Evolutionary conservation across 2,329 filamentous ascomycete genomes (phyloP).

Genomic region (Cyphellophora attinorum): DNA sequence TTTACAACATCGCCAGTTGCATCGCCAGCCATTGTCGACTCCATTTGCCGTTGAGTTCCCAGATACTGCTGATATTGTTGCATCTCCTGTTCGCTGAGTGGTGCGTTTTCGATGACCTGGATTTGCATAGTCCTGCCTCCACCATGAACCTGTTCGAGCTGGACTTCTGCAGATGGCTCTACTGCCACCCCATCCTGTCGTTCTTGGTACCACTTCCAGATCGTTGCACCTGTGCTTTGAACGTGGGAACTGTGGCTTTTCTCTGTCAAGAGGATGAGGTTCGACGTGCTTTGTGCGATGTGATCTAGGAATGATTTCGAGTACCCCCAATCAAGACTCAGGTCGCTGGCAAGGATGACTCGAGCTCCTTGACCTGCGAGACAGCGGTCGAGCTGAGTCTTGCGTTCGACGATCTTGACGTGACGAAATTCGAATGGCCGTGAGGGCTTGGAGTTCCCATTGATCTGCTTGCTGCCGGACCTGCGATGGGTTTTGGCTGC

Average conservation of each 20-base stretch:
- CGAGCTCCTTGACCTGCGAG: constrained; percentile 43
- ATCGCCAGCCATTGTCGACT: constrained; percentile 59
- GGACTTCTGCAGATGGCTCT: constrained; percentile 44
- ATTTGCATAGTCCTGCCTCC: constrained; percentile 54
- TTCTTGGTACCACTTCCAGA: constrained; percentile 75
- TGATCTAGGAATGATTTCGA: constrained; percentile 68
- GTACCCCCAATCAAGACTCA: constrained; percentile 88
- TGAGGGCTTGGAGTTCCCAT: constrained; percentile 31
- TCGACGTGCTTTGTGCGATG: constrained; percentile 67
- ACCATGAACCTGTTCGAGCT: constrained; percentile 57
- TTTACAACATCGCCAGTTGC: constrained; percentile 48
- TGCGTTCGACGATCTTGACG: constrained; percentile 72
- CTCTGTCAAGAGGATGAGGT: constrained; percentile 82
- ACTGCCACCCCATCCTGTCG: constrained; percentile 53
- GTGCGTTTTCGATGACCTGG: constrained; percentile 50
- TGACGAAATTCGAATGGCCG: constrained; percentile 87
- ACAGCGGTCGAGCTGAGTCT: constrained; percentile 67
- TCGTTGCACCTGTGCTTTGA: constrained; percentile 47
- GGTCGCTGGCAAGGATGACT: constrained; percentile 86
- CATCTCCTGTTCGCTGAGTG: constrained; percentile 67
- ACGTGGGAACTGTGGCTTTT: constrained; percentile 31
- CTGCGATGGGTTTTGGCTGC: constrained; percentile 22
- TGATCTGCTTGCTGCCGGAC: constrained; percentile 33
- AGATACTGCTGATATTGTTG: constrained; percentile 84
- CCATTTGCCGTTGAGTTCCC: constrained; percentile 75